Conservation (phyloP, 441 rosid species). For the Gossypium schwendimanii region DNA sequence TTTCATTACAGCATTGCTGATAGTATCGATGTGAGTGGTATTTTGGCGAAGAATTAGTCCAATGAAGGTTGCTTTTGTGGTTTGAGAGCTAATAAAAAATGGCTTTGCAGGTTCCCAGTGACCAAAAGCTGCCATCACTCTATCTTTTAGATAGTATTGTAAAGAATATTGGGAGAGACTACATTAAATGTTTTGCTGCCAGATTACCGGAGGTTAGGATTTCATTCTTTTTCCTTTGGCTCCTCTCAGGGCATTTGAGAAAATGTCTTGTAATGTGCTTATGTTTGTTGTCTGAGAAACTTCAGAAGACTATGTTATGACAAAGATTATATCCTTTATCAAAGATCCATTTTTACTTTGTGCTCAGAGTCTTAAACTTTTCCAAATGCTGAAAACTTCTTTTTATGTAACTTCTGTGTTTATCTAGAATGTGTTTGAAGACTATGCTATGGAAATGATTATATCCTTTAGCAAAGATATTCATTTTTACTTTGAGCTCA, state of each 20-base stretch:
- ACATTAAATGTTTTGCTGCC: constrained; percentile 73
- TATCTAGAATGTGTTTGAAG: neutral
- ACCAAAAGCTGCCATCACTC: constrained; percentile 95
- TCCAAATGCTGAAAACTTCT: neutral
- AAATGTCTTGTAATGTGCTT: neutral
- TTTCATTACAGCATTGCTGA: neutral
- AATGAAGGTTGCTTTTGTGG: neutral
- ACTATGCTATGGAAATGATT: neutral
- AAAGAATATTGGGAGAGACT: constrained; percentile 90
- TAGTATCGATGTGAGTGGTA: neutral
- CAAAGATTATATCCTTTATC: neutral
- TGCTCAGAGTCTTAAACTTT: neutral
- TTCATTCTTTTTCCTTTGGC: constrained; percentile 14
- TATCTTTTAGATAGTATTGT: constrained; percentile 98
- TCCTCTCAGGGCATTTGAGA: neutral
- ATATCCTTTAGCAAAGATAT: neutral
- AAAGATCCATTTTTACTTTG: neutral
- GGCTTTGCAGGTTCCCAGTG: constrained; percentile 89
- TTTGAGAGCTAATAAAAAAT: constrained; percentile 33
- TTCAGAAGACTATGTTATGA: neutral
- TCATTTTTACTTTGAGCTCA: neutral
- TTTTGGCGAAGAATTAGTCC: neutral
- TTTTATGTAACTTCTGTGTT: neutral
- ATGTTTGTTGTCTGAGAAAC: neutral
- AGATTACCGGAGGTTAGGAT: constrained; percentile 78